Evolutionary conservation across 768 basidiomycete species (phyloP), one percentile per base, ranked within the genome.

Genomic region (Rhizopogon vesiculosus): DNA sequence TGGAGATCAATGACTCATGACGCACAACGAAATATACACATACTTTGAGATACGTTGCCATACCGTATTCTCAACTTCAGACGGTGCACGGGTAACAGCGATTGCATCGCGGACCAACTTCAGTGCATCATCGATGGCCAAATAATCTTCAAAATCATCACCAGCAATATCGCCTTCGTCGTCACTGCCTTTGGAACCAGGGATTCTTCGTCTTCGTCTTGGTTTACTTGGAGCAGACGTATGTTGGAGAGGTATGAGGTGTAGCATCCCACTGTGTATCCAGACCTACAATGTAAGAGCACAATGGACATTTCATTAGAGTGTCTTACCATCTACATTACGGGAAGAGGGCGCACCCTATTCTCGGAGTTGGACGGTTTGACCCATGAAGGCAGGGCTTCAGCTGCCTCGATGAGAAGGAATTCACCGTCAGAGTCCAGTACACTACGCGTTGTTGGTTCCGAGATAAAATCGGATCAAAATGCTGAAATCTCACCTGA

Each of bases 391-490:
- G 96, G 96, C 13, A 99, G 74, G 29, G 76, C 80, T 51, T 97
- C 89, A 19, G 97, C 97, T 3, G 93, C 96, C 72, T 99, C 97
- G 57, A 98, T 98, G 54, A 99, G 78, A 44, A 98, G 73, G 66
- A 98, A 98, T 63, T 98, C 92, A 28, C 97, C 97, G 69, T 98
- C 96, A 5, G 89, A 87, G 73, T 99, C 97, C 56, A 81, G 85
- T 12, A 88, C 80, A 18, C 69, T 70, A 25, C 12, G 40, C 25
- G 19, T 8, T 8, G 13, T 65, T 48, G 61, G 57, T 9, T 40
- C 16, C n/a, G 18, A 13, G 15, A 28, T 16, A 25, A 18, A 38
- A 60, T 10, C 6, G 25, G n/a, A n/a, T n/a, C 16, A n/a, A 38
- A 51, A 56, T 28, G 5, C 18, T 18, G 42, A 39, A 31, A 29